Conservation (phyloP, 2,329 filamentous ascomycete species). For the Huntiella savannae region DNA sequence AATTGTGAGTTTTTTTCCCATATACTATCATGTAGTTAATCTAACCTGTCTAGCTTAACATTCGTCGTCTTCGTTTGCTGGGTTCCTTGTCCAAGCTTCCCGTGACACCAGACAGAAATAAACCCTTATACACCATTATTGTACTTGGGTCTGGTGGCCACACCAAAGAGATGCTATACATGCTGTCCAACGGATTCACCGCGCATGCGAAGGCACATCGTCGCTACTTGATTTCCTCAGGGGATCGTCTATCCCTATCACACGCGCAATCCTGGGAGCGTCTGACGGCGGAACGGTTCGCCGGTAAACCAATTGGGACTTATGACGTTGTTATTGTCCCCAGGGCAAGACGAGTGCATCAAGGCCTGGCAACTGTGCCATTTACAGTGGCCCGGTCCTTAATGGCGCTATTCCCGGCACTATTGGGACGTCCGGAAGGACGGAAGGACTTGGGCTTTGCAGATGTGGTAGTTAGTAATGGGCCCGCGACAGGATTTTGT, state of each 20-base stretch:
- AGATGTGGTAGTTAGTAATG: constrained; percentile 72
- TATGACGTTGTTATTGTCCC: constrained; percentile 51
- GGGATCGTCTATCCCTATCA: constrained; percentile 38
- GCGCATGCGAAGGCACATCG: constrained; percentile 42
- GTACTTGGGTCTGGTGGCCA: constrained; percentile 88
- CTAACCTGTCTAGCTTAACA: constrained; percentile 2
- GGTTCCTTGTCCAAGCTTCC: neutral
- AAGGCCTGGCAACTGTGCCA: constrained; percentile 56
- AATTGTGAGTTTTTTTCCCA: neutral
- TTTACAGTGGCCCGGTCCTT: constrained; percentile 48
- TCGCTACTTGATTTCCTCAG: constrained; percentile 7
- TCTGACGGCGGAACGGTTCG: neutral
- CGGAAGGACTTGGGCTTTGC: constrained; percentile 25
- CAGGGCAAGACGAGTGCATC: constrained; percentile 65
- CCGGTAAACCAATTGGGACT: constrained; percentile 20
- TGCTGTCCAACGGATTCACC: constrained; percentile 45
- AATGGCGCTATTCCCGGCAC: constrained; percentile 37
- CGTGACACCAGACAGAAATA: neutral
- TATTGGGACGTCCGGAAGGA: constrained; percentile 22
- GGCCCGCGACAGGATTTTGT: constrained; percentile 72
- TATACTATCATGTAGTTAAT: neutral
- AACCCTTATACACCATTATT: constrained; percentile 8
- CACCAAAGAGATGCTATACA: constrained; percentile 81
- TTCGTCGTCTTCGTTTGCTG: neutral
- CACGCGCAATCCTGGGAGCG: constrained; percentile 38